Evolutionary conservation across 345 rosid species (phyloP).

Genomic region (Brassica napus): Da-Ae NC_063448.1:7217001-7217500

Average conservation of each 20-base stretch:
- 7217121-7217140: slow-evolving; percentile 32
- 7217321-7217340: slow-evolving; percentile 34
- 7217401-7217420: not conserved
- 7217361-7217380: not conserved
- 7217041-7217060: slow-evolving; percentile 18
- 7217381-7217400: not conserved
- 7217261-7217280: slow-evolving; percentile 16
- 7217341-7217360: not conserved
- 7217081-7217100: slow-evolving; percentile 36
- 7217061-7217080: slow-evolving; percentile 42
- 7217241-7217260: slow-evolving; percentile 14
- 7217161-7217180: not conserved
- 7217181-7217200: slow-evolving; percentile 9
- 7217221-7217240: not conserved
- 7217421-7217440: not conserved
- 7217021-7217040: slow-evolving; percentile 12
- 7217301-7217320: slow-evolving; percentile 19
- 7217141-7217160: slow-evolving; percentile 38
- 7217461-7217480: not conserved
- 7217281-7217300: slow-evolving; percentile 39
- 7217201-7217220: not conserved
- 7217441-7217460: not conserved
- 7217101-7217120: not conserved
- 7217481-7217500: not conserved
- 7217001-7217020: slow-evolving; percentile 22